These are phyloP conservation scores for Suhomyces ambrosiae DNA, from an alignment of 1,139 yeast genomes.

Conservation along the genomic window DNA sequence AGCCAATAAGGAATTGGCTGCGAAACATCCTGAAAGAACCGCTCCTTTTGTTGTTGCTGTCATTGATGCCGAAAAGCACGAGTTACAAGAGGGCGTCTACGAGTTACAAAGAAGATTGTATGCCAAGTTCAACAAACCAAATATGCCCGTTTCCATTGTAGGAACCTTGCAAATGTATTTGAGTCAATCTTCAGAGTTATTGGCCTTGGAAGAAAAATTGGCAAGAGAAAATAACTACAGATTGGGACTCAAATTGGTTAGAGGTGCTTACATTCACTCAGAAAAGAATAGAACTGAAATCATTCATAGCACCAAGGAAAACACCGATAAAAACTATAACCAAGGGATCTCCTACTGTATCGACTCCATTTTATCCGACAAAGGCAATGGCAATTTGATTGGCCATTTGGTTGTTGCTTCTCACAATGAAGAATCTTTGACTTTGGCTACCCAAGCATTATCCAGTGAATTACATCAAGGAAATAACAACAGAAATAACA, in stretches of 20 bases:
- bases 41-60: slow-evolving; percentile 86
- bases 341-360: slow-evolving; percentile 67
- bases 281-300: slow-evolving; percentile 70
- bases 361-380: slow-evolving; percentile 53
- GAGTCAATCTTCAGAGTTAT: slow-evolving; percentile 64
- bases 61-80: slow-evolving; percentile 90
- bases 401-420: slow-evolving; percentile 93
- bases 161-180: slow-evolving; percentile 96
- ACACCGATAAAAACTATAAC: slow-evolving; percentile 77
- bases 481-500: slow-evolving; percentile 55
- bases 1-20: slow-evolving; percentile 49
- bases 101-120: slow-evolving; percentile 85
- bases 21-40: slow-evolving; percentile 63
- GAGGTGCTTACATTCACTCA: slow-evolving; percentile 95
- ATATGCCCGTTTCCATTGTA: slow-evolving; percentile 65
- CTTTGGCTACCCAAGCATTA: slow-evolving; percentile 65
- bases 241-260: slow-evolving; percentile 87
- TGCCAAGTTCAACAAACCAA: slow-evolving; percentile 65
- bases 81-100: slow-evolving; percentile 88
- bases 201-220: slow-evolving; percentile 62
- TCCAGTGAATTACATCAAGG: slow-evolving; percentile 22
- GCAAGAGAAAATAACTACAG: slow-evolving; percentile 69
- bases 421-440: slow-evolving; percentile 82
- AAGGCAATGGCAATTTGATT: slow-evolving; percentile 53
- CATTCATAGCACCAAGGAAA: slow-evolving; percentile 74